These are phyloP conservation scores for Kluyveromyces marxianus DNA, from an alignment of 1,139 yeast species.

Conservation along the genomic window DNA sequence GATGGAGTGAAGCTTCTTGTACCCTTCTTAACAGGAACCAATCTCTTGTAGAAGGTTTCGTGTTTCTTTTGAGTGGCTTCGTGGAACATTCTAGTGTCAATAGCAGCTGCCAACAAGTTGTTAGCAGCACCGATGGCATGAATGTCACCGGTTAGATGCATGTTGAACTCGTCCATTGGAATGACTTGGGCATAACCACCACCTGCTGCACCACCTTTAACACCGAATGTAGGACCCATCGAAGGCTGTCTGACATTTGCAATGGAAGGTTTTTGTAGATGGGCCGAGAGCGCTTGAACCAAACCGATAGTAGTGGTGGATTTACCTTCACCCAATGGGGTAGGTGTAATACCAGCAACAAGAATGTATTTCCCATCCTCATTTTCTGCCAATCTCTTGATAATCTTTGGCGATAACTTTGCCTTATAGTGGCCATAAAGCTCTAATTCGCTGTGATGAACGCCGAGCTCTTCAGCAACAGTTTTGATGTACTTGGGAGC, in stretches of 20 bases:
- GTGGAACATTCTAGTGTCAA: conserved; percentile 79
- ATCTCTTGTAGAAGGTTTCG: conserved; percentile 56
- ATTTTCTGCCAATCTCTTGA: conserved; percentile 50
- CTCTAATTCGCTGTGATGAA: conserved; percentile 56
- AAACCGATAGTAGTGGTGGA: conserved; percentile 75
- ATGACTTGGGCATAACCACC: conserved; percentile 82
- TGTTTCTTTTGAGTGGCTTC: conserved; percentile 63
- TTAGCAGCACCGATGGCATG: conserved; percentile 79
- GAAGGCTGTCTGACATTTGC: conserved; percentile 83
- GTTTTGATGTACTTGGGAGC: conserved; percentile 57
- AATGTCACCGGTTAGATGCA: conserved; percentile 80
- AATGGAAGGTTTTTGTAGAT: conserved; percentile 56
- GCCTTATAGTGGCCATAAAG: conserved; percentile 71
- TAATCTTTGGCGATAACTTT: conserved; percentile 55
- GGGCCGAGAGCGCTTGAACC: conserved; percentile 76
- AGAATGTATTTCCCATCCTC: conserved; percentile 63
- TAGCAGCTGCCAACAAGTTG: conserved; percentile 73
- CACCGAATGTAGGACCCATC: conserved; percentile 85
- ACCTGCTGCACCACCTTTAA: conserved; percentile 86
- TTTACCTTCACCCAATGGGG: conserved; percentile 79
- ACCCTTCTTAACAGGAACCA: conserved; percentile 67
- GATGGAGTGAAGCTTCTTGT: conserved; percentile 56
- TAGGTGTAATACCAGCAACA: conserved; percentile 79
- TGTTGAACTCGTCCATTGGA: conserved; percentile 83
- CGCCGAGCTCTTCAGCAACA: conserved; percentile 59